Base-by-base conservation (phyloP, 2,329 filamentous ascomycete genomes). In the Herpotrichia juniperi region DNA sequence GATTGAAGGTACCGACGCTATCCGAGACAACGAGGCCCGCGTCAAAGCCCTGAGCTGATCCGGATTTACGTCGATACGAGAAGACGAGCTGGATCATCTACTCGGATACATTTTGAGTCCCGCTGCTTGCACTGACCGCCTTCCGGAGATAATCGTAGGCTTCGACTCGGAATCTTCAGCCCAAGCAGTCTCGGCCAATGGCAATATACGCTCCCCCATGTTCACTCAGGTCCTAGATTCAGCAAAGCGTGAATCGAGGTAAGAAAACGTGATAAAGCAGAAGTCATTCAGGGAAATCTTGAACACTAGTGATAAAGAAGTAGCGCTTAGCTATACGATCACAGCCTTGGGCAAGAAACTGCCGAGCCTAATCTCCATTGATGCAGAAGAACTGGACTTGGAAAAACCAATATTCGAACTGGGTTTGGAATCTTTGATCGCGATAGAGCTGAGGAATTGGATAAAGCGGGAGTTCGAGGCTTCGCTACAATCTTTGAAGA, bases 401-500 rank as follows among this genome's bases (percentile, higher is more conserved):
- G 22, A 17, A 6, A 43, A 43, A 30, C 22, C 40, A 10, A 16
- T 43, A 5, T n/a, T 26, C 22, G 40, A 25, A 4, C 28, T 26
- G 8, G 40, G 40, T 8, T 8, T 43, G 12, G 21, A 43, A 14
- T 43, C 40, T 6, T 16, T 26, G 40, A 24, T 43, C 22, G 40
- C 40, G 6, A 24, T 43, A 16, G 22, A 43, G 40, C 40, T 43
- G 40, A 19, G 22, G 22, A 43, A 43, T 28, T 43, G 40, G 40
- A 43, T 43, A 11, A 24, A 16, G 40, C 6, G 22, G 40, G 40
- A 43, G 10, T 43, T 43, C 16, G 19, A 34, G 31, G 31, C 31
- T 5, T 34, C 31, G n/a, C 31, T 34, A 34, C 31, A 34, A n/a
- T 34, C 31, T 5, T 34, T 34, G 14, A n/a, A 34, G 14, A 34